Evolutionary conservation across 2,329 filamentous ascomycete genomes (phyloP), one percentile per base, ranked within the genome.

Genomic region (Cladosporium sp.): DNA sequence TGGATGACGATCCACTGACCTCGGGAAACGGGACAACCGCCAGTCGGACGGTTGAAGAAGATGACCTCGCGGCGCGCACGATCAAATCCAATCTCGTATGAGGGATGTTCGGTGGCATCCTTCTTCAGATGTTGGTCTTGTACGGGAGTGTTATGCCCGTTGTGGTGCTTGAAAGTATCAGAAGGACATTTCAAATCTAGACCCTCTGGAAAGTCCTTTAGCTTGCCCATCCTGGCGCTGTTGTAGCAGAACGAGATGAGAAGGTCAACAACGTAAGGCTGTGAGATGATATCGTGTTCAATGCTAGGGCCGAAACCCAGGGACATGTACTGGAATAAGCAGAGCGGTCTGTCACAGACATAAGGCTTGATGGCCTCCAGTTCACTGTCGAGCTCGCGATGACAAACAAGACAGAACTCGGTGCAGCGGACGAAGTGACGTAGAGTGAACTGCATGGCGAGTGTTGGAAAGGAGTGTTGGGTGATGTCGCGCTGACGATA

Each of bases 361-460:
- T 84, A 84, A 2, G 91, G 91, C 70, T 91, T 92, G 66, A 93
- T 80, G 1, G 89, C 86, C 71, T 89, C 86, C 43, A 94, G 88
- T 0, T 86, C 84, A 2, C 83, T 83, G 1, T 85, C 77, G 39
- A 91, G 84, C 69, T 84, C 89, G 69, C 85, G 85, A 76, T 96
- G 91, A 72, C 93, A 97, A 26, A 93, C 88, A 63, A 96, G 84
- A 76, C 93, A 97, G 76, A 94, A 96, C 63, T 95, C 88, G 0
- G 91, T 92, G 75, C 92, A 97, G 66, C 87, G 88, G 8, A 91
- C 85, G 66, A 97, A 87, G 71, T 93, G 91, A 1, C 89, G 88
- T 28, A 96, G 80, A 0, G 88, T 83, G 70, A 93, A 95, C 69
- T 96, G 90, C 83, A 92, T 91, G 1, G 81, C 82, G 2, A 86